Evolutionary conservation across 1,139 yeast species (phyloP).

Genomic region (Torulaspora pretoriensis): DNA sequence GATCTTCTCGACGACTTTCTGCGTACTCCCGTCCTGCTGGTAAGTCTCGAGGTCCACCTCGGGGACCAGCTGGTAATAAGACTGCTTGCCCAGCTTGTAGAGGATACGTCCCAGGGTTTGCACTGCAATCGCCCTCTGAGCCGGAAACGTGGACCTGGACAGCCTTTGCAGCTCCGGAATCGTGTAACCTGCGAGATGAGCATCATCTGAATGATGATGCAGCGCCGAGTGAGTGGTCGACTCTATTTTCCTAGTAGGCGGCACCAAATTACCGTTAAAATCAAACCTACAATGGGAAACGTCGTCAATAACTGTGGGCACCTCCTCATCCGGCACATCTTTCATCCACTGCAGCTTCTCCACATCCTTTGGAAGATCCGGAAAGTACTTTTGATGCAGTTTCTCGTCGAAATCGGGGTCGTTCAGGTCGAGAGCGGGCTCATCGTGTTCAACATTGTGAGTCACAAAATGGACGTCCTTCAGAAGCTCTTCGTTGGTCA

Average conservation of each 20-base stretch:
- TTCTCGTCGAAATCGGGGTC: conserved; percentile 77
- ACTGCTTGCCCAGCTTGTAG: conserved; percentile 68
- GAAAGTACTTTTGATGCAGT: conserved; percentile 80
- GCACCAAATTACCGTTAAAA: conserved; percentile 73
- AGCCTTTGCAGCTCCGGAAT: conserved; percentile 75
- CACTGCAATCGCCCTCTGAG: conserved; percentile 83
- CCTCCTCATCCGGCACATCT: conserved; percentile 47
- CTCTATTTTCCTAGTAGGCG: conserved; percentile 43
- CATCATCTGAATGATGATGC: conserved; percentile 88
- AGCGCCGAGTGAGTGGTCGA: conserved; percentile 64
- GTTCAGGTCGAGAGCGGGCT: conserved; percentile 47
- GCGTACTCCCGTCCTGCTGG: conserved; percentile 41
- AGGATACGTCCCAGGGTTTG: conserved; percentile 83
- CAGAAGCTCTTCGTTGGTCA: conserved; percentile 43
- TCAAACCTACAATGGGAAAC: conserved; percentile 78
- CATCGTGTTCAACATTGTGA: conserved; percentile 40
- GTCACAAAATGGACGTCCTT: conserved; percentile 61
- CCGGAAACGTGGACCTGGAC: conserved; percentile 71
- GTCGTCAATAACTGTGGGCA: conserved; percentile 52
- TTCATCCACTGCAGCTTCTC: conserved; percentile 90
- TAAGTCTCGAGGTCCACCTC: conserved; percentile 40
- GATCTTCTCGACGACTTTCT: conserved; percentile 37
- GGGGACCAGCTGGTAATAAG: conserved; percentile 50
- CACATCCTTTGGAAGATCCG: conserved; percentile 81
- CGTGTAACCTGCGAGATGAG: conserved; percentile 90